phyloP scores from a whole-genome alignment of 140 eudicot species.

The Bidens hawaiensis region DNA sequence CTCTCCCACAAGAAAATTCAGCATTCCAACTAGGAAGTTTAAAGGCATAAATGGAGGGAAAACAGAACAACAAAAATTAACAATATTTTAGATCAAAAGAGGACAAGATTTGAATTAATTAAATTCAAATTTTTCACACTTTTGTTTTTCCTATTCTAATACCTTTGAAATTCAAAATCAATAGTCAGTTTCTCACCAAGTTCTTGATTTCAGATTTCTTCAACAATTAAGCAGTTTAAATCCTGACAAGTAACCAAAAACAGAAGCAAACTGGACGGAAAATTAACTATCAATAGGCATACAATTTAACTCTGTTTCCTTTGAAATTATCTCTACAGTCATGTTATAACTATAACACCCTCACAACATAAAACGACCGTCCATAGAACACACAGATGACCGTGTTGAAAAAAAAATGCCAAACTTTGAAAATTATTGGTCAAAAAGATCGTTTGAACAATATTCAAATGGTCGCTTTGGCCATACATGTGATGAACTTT shows the following conservation, averaged over 20 bases:
- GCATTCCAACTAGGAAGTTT: not conserved
- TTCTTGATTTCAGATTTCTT: not conserved
- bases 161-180: not conserved
- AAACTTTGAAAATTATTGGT: no score
- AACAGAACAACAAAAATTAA: not conserved
- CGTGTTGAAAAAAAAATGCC: no score
- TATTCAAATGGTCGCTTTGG: no score
- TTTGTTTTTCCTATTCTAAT: no score
- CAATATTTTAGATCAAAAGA: not conserved
- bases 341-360: no score
- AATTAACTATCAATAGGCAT: not conserved
- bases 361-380: no score
- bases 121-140: not conserved
- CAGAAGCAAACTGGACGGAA: not conserved
- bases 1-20: not conserved
- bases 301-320: no score
- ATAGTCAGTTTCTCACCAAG: not conserved
- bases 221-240: not conserved
- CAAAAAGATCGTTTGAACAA: no score
- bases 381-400: no score
- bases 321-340: no score
- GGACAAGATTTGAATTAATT: no score
- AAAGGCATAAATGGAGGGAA: not conserved
- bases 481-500: no score
- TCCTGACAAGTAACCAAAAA: not conserved